Base-by-base conservation (phyloP, 2,329 filamentous ascomycete genomes). In the Cadophora luteo-olivacea region DNA sequence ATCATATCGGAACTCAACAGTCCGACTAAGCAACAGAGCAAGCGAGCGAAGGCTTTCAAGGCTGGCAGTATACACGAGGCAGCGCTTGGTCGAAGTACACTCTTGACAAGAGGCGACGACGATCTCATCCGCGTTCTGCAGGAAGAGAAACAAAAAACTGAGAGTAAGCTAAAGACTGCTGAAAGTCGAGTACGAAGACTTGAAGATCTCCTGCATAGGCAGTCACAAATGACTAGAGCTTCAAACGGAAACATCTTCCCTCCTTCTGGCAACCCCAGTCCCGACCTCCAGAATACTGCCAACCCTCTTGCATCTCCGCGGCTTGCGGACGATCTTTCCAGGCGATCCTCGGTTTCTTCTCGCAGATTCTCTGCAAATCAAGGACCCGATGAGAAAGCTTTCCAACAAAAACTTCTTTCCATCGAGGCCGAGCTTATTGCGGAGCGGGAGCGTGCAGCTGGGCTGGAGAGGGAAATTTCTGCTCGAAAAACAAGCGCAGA, bases 11-110 rank as follows among this genome's bases (percentile, higher is more conserved):
- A 97, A 65, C 84, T 98, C 16, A 90, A 90, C 77, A 88, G 87
- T 66, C 94, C 95, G 2, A 96, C 93, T 0, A 93, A 91, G 74
- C 93, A 96, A 78, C 94, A 97, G 77, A 88, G 90, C 69, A 94
- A 93, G 79, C 89, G 93, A 67, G 88, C 96, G 7, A 97, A 95
- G 78, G 94, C 93, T 5, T 98, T 99, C 83, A 97, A 97, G 78
- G 96, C 97, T 77, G 96, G 96, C 19, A 98, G 96, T 77, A 87
- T 98, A 48, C 94, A 97, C 75, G 96, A 98, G 78, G 91, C 91
- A n/a, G 89, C 88, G 2, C 86, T 97, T 70, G 93, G 93, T n/a
- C 89, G 91, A 75, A 97, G 92, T 72, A 95, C 93, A 0, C 85
- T 97, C 11, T 82, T 97, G 75, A 87, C 97, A 16, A 89, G 93